These are phyloP conservation scores for Tylopilus orsonianus DNA, from an alignment of 1,284 basidiomycete species.

Conservation along the genomic window DNA sequence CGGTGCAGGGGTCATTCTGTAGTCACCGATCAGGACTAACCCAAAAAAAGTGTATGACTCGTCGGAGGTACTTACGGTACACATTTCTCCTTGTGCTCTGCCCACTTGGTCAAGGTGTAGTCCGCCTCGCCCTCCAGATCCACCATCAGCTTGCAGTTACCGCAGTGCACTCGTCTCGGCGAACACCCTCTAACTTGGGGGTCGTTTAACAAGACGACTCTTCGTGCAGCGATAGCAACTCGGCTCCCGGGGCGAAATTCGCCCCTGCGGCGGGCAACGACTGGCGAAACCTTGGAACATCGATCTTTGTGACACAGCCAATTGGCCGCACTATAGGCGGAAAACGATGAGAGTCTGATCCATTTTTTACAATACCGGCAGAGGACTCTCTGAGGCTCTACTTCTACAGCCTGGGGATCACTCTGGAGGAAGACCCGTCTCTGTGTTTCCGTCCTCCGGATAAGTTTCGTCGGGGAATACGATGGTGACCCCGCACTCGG, in stretches of 20 bases:
- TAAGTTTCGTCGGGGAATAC: constrained; percentile 11
- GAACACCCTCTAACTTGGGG: constrained; percentile 50
- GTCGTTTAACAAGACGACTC: constrained; percentile 60
- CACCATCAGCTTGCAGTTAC: constrained; percentile 46
- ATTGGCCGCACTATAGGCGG: constrained; percentile 44
- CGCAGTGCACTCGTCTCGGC: constrained; percentile 46
- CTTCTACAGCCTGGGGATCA: constrained; percentile 49
- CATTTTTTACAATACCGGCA: constrained; percentile 62
- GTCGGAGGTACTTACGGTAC: constrained; percentile 38
- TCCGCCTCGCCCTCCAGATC: constrained; percentile 47
- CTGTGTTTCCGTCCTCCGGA: constrained; percentile 40
- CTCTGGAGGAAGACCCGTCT: constrained; percentile 50
- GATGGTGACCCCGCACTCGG: neutral
- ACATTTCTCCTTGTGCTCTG: constrained; percentile 55
- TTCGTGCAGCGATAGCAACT: constrained; percentile 58
- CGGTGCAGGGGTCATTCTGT: constrained; percentile 21
- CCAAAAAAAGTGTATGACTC: constrained; percentile 1
- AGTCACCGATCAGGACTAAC: constrained; percentile 8
- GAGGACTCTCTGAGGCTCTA: constrained; percentile 49
- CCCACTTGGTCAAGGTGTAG: constrained; percentile 59
- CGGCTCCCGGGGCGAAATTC: constrained; percentile 50
- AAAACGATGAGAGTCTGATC: constrained; percentile 47
- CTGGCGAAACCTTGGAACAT: constrained; percentile 43
- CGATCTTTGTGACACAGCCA: constrained; percentile 53
- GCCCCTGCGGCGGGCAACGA: constrained; percentile 12